Percentiles rank a stretch among this genome's conserved stretches.
phyloP scores from a whole-genome alignment of 768 basidiomycete species.

The Mycena alexandri region DNA sequence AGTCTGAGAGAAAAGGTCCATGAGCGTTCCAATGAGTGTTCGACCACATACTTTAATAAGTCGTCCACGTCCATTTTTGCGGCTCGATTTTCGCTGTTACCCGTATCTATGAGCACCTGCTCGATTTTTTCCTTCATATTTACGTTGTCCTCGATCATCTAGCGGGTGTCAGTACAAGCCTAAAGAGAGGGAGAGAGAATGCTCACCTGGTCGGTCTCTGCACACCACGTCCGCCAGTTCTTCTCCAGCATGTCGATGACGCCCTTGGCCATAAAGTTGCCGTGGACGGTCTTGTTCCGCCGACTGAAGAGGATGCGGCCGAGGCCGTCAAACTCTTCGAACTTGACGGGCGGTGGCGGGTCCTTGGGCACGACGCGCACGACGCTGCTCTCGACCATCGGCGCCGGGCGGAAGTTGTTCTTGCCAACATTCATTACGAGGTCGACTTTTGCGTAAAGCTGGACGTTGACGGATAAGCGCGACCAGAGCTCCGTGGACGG shows the following conservation, averaged over 20 bases:
- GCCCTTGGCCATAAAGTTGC: constrained; percentile 93
- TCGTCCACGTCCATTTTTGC: constrained; percentile 96
- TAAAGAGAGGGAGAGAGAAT: no score
- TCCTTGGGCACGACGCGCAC: constrained; percentile 92
- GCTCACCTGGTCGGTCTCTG: constrained; percentile 75
- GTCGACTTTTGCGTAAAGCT: constrained; percentile 96
- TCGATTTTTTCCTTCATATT: constrained; percentile 19
- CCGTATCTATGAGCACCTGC: constrained; percentile 59
- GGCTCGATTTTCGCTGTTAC: constrained; percentile 82
- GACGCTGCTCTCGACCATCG: constrained; percentile 93
- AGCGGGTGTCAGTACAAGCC: no score
- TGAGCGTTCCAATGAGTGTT: neutral
- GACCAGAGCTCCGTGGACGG: constrained; percentile 93
- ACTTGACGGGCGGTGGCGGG: constrained; percentile 95
- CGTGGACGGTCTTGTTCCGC: constrained; percentile 91
- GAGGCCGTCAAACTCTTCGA: constrained; percentile 98
- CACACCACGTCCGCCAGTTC: constrained; percentile 94
- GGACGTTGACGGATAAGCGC: constrained; percentile 94
- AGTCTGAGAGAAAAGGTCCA: constrained; percentile 57
- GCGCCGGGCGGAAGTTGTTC: constrained; percentile 97
- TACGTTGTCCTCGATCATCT: constrained; percentile 18
- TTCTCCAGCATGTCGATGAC: constrained; percentile 94
- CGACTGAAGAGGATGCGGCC: constrained; percentile 91
- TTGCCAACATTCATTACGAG: constrained; percentile 96
- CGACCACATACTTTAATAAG: constrained; percentile 77